Conservation (phyloP, 208 protist species). For the Trypanosomatidae sp. region DNA sequence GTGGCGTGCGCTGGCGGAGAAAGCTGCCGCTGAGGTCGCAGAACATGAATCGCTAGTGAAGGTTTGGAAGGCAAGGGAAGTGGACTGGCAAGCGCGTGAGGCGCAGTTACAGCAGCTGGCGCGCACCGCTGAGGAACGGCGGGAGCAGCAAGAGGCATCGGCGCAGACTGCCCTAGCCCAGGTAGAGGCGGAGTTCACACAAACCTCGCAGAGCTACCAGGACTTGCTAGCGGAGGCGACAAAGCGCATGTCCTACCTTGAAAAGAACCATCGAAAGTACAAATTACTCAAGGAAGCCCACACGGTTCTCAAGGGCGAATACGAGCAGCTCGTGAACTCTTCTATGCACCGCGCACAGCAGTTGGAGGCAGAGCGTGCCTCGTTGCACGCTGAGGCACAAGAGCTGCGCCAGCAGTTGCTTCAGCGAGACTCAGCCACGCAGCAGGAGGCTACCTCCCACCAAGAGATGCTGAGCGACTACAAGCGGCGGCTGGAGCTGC, state of each 20-base stretch:
- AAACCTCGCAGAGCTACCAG: conserved; percentile 63
- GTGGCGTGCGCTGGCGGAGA: conserved; percentile 19
- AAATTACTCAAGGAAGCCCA: conserved; percentile 61
- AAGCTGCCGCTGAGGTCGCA: conserved; percentile 10
- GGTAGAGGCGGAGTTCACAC: conserved; percentile 74
- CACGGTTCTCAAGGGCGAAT: conserved; percentile 26
- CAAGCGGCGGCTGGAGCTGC: conserved; percentile 43
- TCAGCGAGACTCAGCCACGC: conserved; percentile 38
- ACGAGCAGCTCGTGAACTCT: conserved; percentile 20
- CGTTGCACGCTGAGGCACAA: conserved; percentile 19
- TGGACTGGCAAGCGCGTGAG: conserved; percentile 26
- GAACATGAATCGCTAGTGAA: conserved; percentile 25
- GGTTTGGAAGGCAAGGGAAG: conserved; percentile 26
- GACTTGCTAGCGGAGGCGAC: conserved; percentile 68
- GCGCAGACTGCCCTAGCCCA: conserved; percentile 45
- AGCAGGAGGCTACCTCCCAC: conserved; percentile 31
- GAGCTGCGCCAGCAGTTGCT: conserved; percentile 42
- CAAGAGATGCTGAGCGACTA: conserved; percentile 40
- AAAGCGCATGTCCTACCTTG: conserved; percentile 47
- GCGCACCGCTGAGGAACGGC: conserved; percentile 26
- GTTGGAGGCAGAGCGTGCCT: conserved; percentile 28
- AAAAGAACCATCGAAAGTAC: conserved; percentile 76
- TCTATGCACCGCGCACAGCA: conserved; percentile 16
- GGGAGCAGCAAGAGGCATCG: conserved; percentile 41
- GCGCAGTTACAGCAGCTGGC: conserved; percentile 29